phyloP scores from a whole-genome alignment of 768 basidiomycete genomes.

The Phylloporus arenicola region DNA sequence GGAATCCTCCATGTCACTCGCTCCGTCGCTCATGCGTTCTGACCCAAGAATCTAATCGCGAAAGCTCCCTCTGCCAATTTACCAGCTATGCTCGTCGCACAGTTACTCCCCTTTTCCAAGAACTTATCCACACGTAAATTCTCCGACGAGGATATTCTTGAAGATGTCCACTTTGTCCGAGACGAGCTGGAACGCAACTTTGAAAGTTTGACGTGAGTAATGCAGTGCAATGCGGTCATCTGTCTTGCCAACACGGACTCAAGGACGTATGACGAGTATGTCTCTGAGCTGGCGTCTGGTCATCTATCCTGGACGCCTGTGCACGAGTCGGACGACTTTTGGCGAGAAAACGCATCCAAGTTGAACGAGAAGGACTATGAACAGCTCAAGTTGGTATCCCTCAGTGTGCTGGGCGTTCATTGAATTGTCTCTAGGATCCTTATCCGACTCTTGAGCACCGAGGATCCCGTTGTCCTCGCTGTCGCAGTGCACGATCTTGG shows the following conservation, averaged over 20 bases:
- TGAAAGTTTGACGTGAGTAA: constrained; percentile 80
- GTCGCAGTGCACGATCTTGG: constrained; percentile 93
- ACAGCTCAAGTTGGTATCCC: constrained; percentile 64
- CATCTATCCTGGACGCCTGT: constrained; percentile 94
- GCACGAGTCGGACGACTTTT: constrained; percentile 92
- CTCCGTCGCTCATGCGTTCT: constrained; percentile 1
- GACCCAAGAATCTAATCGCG: constrained; percentile 71
- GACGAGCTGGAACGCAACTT: constrained; percentile 83
- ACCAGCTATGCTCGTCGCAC: constrained; percentile 86
- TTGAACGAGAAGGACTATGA: constrained; percentile 81
- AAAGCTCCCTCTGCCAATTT: constrained; percentile 87
- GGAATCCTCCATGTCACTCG: too few species aligned
- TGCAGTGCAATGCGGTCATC: neutral
- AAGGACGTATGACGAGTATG: constrained; percentile 96
- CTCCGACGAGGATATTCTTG: constrained; percentile 91
- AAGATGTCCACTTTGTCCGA: constrained; percentile 83
- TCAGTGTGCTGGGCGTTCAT: neutral
- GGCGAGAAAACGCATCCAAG: constrained; percentile 90
- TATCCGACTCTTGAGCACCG: constrained; percentile 60
- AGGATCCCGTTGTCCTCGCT: constrained; percentile 75
- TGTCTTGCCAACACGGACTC: constrained; percentile 1
- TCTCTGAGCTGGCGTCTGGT: constrained; percentile 82
- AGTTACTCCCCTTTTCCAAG: constrained; percentile 81
- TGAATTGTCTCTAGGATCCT: constrained; percentile 49
- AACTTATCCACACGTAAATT: constrained; percentile 82